Percentiles rank a stretch among this genome's conserved stretches.
These are phyloP conservation scores for Lachnellula suecica DNA, from an alignment of 2,329 filamentous ascomycete genomes.

Conservation along the genomic window DNA sequence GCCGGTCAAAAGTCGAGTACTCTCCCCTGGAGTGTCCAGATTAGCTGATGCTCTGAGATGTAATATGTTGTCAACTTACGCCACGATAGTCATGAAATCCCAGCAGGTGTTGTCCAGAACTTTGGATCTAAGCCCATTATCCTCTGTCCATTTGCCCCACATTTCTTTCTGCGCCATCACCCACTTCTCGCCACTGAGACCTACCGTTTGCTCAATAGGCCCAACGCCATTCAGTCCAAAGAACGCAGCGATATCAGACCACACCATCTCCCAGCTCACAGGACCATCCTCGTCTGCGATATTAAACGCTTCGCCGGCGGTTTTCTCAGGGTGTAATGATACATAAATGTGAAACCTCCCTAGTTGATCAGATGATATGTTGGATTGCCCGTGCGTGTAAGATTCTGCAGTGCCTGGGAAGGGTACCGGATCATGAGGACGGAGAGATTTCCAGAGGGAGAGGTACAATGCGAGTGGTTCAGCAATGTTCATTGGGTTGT, in stretches of 20 bases:
- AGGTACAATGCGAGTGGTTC: slow-evolving; percentile 39
- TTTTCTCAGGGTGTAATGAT: slow-evolving; percentile 20
- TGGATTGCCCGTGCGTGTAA: slow-evolving; percentile 29
- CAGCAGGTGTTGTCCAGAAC: slow-evolving; percentile 5
- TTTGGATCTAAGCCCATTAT: slow-evolving; percentile 6
- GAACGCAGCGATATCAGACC: slow-evolving; percentile 22
- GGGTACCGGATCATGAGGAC: slow-evolving; percentile 29
- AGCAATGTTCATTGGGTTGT: slow-evolving; percentile 42
- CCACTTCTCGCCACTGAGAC: neutral
- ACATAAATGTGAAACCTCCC: slow-evolving; percentile 27
- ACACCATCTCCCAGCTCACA: slow-evolving; percentile 18
- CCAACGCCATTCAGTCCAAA: slow-evolving; percentile 23
- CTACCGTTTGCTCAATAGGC: neutral
- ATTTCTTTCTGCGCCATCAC: neutral
- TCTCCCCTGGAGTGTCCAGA: neutral
- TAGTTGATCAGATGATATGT: slow-evolving; percentile 32
- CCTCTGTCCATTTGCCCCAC: slow-evolving; percentile 3
- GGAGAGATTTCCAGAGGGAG: slow-evolving; percentile 33
- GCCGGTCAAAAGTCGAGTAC: neutral
- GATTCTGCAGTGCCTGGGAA: neutral
- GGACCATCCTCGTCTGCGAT: slow-evolving; percentile 24
- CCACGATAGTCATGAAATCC: slow-evolving; percentile 5
- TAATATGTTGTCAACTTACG: neutral
- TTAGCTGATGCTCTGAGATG: neutral
- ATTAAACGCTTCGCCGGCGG: slow-evolving; percentile 26